phyloP scores from a whole-genome alignment of 116 monocot species.

The Iris pallida region DNA sequence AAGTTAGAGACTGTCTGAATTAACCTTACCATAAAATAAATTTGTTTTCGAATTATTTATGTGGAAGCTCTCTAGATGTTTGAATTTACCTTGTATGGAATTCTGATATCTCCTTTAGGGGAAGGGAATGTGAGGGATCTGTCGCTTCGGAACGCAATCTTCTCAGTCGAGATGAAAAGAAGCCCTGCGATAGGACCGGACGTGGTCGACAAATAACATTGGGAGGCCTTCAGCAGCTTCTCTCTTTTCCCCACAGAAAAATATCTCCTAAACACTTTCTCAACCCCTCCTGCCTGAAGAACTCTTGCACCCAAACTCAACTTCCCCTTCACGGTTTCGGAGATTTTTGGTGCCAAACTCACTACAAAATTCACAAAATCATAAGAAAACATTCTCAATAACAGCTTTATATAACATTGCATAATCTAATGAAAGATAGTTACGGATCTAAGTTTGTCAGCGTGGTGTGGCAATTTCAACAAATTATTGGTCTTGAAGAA shows the following conservation, averaged over 20 bases:
- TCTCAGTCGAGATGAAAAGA: slow-evolving; percentile 67
- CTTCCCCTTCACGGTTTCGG: slow-evolving; percentile 67
- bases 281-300: slow-evolving; percentile 64
- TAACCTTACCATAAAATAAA: neutral
- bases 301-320: slow-evolving; percentile 61
- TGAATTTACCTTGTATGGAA: slow-evolving; percentile 28
- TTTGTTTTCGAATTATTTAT: neutral
- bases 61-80: neutral
- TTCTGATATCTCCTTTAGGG: slow-evolving; percentile 18
- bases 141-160: slow-evolving; percentile 70
- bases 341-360: slow-evolving; percentile 39
- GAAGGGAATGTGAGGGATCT: slow-evolving; percentile 39
- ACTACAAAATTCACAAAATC: slow-evolving; percentile 31
- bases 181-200: slow-evolving; percentile 70
- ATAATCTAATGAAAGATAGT: no score
- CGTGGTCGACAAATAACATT: slow-evolving; percentile 73
- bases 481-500: no score
- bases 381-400: no score
- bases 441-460: no score
- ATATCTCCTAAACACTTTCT: slow-evolving; percentile 55
- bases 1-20: no score
- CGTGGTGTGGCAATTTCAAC: no score
- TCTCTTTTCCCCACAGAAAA: slow-evolving; percentile 59
- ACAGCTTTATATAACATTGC: no score
- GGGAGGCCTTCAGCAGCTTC: slow-evolving; percentile 69